Conservation (phyloP, 768 basidiomycete species). For the Strobilomyces confusus region DNA sequence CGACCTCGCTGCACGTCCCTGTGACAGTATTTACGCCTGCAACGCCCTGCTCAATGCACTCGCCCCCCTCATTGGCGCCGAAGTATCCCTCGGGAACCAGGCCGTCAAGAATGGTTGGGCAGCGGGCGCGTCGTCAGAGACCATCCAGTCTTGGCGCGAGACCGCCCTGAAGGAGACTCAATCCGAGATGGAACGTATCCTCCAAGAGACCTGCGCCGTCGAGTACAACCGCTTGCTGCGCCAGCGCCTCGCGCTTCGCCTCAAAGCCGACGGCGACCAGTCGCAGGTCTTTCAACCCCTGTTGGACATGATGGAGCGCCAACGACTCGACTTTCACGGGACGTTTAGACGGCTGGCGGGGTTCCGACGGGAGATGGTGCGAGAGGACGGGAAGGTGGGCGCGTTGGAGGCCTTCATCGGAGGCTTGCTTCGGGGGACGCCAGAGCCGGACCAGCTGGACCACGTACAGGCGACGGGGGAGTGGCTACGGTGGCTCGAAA, state of each 20-base stretch:
- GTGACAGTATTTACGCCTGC: slow-evolving; percentile 74
- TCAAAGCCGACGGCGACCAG: slow-evolving; percentile 56
- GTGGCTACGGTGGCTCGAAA: slow-evolving; percentile 61
- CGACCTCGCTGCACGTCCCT: slow-evolving; percentile 3
- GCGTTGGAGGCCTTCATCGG: slow-evolving; percentile 40
- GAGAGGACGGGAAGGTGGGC: slow-evolving; percentile 1
- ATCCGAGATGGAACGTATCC: slow-evolving; percentile 57
- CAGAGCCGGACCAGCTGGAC: slow-evolving; percentile 45
- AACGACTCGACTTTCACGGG: slow-evolving; percentile 83
- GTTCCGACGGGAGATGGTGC: slow-evolving; percentile 49
- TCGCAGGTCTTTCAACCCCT: slow-evolving; percentile 57
- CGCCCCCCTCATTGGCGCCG: slow-evolving; percentile 83
- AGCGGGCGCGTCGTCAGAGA: slow-evolving; percentile 44
- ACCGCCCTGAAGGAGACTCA: slow-evolving; percentile 49
- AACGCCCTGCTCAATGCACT: slow-evolving; percentile 74
- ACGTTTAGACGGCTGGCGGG: slow-evolving; percentile 71
- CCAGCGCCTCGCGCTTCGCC: slow-evolving; percentile 76
- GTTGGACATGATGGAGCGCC: slow-evolving; percentile 66
- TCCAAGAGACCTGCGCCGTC: slow-evolving; percentile 53
- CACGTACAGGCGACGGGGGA: slow-evolving; percentile 43
- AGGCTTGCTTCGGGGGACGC: slow-evolving; percentile 43
- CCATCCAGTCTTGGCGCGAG: slow-evolving; percentile 58
- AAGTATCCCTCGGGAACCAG: slow-evolving; percentile 51
- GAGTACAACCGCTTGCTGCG: slow-evolving; percentile 72
- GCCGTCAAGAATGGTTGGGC: slow-evolving; percentile 61